These are phyloP conservation scores for Austroboletus novae-zelandiae DNA, from an alignment of 1,284 basidiomycete species.

Conservation along the genomic window DNA sequence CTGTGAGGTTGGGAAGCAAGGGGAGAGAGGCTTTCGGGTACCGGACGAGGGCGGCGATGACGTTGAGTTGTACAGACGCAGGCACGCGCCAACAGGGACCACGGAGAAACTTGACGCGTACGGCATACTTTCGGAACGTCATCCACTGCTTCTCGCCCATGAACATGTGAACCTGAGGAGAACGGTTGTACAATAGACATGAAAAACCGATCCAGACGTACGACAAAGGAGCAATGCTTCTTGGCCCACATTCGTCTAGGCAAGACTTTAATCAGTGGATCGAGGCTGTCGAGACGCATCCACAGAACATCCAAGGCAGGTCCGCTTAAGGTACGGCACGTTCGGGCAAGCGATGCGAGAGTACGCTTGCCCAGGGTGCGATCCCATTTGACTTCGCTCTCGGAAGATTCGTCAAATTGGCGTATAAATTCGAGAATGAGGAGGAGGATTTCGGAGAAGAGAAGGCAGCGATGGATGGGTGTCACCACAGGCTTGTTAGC, in stretches of 20 bases:
- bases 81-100: conserved; percentile 24
- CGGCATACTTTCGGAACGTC: conserved; percentile 25
- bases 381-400: conserved; percentile 18
- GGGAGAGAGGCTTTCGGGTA: conserved; percentile 16
- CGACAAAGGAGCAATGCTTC: conserved; percentile 19
- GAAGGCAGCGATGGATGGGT: conserved; percentile 23
- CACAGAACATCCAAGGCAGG: conserved; percentile 25
- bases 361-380: conserved; percentile 19
- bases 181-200: not conserved
- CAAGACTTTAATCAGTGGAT: conserved; percentile 26
- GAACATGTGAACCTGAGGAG: conserved; percentile 20
- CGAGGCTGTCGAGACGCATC: conserved; percentile 26
- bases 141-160: conserved; percentile 28
- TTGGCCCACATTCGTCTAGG: conserved; percentile 24
- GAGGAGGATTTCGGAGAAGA: conserved; percentile 22
- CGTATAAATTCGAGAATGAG: conserved; percentile 24
- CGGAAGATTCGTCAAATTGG: conserved; percentile 20
- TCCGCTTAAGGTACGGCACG: conserved; percentile 23
- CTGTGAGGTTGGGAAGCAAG: conserved; percentile 27
- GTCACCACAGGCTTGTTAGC: not conserved
- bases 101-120: conserved; percentile 19
- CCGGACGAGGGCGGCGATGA: conserved; percentile 17
- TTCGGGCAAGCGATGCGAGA: conserved; percentile 24
- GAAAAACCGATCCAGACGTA: conserved; percentile 1
- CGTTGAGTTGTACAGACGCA: conserved; percentile 19